phyloP scores from a whole-genome alignment of 2,329 filamentous ascomycete species.

The Fusarium sp. region DNA sequence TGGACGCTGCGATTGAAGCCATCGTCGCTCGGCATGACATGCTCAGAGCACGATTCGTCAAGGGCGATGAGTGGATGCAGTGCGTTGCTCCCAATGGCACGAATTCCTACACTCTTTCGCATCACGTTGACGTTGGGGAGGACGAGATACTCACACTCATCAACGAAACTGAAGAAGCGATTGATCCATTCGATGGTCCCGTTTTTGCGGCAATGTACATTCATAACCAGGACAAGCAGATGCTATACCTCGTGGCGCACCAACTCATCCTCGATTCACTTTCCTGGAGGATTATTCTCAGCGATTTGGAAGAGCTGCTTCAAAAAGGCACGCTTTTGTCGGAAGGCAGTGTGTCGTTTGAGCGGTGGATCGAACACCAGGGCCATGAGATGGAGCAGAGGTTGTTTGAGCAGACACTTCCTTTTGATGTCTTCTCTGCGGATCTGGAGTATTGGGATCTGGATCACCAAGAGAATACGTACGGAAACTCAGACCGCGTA shows the following conservation, averaged over 20 bases:
- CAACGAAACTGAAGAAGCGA: conserved; percentile 52
- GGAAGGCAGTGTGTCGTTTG: conserved; percentile 57
- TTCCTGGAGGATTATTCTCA: conserved; percentile 61
- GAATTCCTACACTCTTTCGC: conserved; percentile 55
- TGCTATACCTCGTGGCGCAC: conserved; percentile 61
- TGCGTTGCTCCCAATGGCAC: conserved; percentile 51
- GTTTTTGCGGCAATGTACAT: conserved; percentile 61
- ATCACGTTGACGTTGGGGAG: conserved; percentile 52
- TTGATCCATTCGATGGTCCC: conserved; percentile 61
- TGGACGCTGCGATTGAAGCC: conserved; percentile 59
- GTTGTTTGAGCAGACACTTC: conserved; percentile 45
- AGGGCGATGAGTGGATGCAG: conserved; percentile 57
- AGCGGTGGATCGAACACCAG: conserved; percentile 60
- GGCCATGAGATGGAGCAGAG: conserved; percentile 48
- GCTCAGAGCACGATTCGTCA: conserved; percentile 58
- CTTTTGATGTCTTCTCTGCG: conserved; percentile 52
- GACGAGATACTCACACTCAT: conserved; percentile 54
- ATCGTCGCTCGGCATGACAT: conserved; percentile 61
- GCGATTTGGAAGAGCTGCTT: conserved; percentile 61
- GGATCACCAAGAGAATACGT: conserved; percentile 53
- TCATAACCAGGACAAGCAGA: conserved; percentile 56
- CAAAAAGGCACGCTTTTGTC: conserved; percentile 55
- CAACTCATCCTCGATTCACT: conserved; percentile 61
- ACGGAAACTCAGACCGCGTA: conserved; percentile 53
- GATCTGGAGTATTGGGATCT: conserved; percentile 61